These are phyloP conservation scores for Dacryopinax spathularia DNA, from an alignment of 768 basidiomycete genomes.

Conservation along the genomic window DNA sequence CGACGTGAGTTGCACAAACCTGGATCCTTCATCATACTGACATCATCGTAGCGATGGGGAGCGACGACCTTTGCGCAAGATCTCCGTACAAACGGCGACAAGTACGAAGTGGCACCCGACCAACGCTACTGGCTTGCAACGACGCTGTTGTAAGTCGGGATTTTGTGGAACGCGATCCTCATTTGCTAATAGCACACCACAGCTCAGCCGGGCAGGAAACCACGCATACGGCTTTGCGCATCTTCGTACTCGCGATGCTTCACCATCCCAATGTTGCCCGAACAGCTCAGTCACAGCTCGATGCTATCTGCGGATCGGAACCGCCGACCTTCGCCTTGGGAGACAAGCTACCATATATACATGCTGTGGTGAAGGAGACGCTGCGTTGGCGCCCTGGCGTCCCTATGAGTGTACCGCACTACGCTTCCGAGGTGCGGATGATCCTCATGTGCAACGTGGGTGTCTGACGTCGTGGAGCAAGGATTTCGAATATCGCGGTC, in stretches of 20 bases:
- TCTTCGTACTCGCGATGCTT: slow-evolving; percentile 42
- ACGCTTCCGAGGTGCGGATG: background rate
- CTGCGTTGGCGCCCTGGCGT: slow-evolving; percentile 35
- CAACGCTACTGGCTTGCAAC: background rate
- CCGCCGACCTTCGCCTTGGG: slow-evolving; percentile 33
- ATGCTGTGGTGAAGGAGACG: slow-evolving; percentile 22
- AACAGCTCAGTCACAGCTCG: slow-evolving; percentile 40
- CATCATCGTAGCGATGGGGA: background rate
- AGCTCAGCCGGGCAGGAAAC: background rate
- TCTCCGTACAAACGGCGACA: background rate
- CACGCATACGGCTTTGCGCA: slow-evolving; percentile 26
- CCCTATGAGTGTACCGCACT: slow-evolving; percentile 17
- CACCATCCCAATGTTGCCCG: slow-evolving; percentile 36
- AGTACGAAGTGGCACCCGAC: background rate
- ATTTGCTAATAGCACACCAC: background rate
- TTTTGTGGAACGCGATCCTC: background rate
- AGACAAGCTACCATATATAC: slow-evolving; percentile 31
- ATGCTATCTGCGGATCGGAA: slow-evolving; percentile 28
- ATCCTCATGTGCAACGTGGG: background rate
- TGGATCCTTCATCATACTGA: background rate
- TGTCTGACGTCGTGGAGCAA: slow-evolving; percentile 32
- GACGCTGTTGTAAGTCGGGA: background rate
- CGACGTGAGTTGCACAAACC: background rate
- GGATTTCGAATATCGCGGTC: slow-evolving; percentile 7
- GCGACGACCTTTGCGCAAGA: background rate